Percentiles rank a stretch among this genome's conserved stretches.
Conservation (phyloP, 1,139 yeast genomes). For the Nakaseomyces uthaithaninus region DNA sequence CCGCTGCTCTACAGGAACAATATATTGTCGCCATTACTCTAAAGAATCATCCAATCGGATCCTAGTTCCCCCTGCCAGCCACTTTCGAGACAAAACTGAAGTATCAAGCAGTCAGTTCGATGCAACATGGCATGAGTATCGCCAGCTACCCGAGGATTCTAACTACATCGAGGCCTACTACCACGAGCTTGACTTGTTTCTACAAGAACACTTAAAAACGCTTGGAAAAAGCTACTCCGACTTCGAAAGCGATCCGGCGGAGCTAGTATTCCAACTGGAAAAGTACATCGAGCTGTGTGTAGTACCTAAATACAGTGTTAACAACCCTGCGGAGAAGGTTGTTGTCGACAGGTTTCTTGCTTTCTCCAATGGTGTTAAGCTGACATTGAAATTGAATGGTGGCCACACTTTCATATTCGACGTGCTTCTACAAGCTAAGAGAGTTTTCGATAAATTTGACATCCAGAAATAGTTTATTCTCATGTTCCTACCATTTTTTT, state of each 20-base stretch:
- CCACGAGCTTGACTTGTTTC: constrained; percentile 34
- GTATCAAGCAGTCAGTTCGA: neutral
- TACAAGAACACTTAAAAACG: constrained; percentile 17
- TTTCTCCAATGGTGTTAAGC: constrained; percentile 35
- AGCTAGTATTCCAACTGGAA: constrained; percentile 29
- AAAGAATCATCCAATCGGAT: constrained; percentile 18
- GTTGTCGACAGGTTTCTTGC: constrained; percentile 33
- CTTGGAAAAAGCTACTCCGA: constrained; percentile 30
- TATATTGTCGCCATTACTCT: constrained; percentile 11
- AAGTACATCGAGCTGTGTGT: constrained; percentile 28
- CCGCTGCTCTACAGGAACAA: no score
- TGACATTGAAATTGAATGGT: constrained; percentile 37
- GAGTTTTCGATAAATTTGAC: constrained; percentile 34
- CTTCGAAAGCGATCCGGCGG: constrained; percentile 31
- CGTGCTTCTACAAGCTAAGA: constrained; percentile 34
- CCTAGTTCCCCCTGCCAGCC: constrained; percentile 21
- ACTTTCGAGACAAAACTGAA: constrained; percentile 9
- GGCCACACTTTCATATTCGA: constrained; percentile 42
- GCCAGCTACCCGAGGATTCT: constrained; percentile 43
- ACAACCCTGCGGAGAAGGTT: constrained; percentile 15
- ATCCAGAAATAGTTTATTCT: constrained; percentile 18
- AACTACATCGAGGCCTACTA: constrained; percentile 41
- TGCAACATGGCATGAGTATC: constrained; percentile 26
- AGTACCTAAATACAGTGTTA: constrained; percentile 17
- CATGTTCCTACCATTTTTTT: no score